Conservation (phyloP, 164 flowering plant species). For the Kalanchoe fedtschenkoi region DNA sequence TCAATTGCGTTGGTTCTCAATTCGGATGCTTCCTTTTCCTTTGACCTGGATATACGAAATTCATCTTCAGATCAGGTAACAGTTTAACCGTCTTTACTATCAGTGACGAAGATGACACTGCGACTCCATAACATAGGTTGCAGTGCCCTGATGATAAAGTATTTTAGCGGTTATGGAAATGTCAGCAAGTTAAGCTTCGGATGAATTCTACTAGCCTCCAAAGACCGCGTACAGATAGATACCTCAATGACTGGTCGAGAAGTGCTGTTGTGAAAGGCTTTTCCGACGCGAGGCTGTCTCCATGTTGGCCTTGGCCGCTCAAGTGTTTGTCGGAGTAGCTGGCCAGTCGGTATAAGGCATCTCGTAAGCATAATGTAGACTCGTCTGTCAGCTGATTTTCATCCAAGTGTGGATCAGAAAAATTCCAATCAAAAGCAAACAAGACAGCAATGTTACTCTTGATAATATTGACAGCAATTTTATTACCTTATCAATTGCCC, state of each 20-base stretch:
- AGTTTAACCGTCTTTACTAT: background rate
- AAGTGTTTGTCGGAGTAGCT: conserved; percentile 18
- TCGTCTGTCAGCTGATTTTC: conserved; percentile 28
- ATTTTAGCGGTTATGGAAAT: background rate
- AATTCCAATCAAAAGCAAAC: background rate
- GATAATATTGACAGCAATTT: background rate
- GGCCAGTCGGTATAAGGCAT: conserved; percentile 57
- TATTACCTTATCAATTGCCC: background rate
- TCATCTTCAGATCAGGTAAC: background rate
- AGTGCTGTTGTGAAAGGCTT: conserved; percentile 5
- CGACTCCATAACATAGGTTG: no score
- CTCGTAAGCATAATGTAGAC: conserved; percentile 49
- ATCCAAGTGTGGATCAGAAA: no score
- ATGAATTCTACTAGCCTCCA: no score
- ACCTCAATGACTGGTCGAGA: conserved; percentile 15
- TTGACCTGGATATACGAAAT: conserved; percentile 17
- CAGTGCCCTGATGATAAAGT: no score
- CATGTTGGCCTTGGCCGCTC: conserved; percentile 7
- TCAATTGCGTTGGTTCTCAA: conserved; percentile 30
- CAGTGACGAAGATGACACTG: no score
- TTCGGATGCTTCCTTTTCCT: conserved; percentile 9
- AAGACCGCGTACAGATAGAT: background rate
- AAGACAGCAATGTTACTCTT: background rate
- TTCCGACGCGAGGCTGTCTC: conserved; percentile 4
- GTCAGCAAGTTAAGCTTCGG: no score